Evolutionary conservation across 352 stramenopile species (phyloP), one percentile per base, ranked within the genome.

Genomic region (Blastocystis sp.): DNA sequence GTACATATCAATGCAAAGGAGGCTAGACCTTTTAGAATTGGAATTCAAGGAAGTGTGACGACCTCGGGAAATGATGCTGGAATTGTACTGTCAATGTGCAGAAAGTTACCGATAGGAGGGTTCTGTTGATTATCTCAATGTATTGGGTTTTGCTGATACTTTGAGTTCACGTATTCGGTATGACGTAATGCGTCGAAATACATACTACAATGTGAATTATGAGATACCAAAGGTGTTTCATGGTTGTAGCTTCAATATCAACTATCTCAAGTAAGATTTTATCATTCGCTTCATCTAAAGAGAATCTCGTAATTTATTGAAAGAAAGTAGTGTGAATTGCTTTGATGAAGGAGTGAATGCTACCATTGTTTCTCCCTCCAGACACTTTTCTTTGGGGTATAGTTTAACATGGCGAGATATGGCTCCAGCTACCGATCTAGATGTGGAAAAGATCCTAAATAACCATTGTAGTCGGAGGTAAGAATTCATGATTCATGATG

Each of bases 401-500:
- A 83, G 71, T n/a, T 43, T 83, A 37, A 66, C 52, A n/a, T 83
- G 71, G 71, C 46, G 71, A 9, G 71, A 83, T 29, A 61, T 83
- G 71, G 12, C 29, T 35, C 71, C 71, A n/a, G 49, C 51, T 6
- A 29, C 35, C 0, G 51, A 83, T 32, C 29, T 83, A 7, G 71
- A 83, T 42, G 66, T 78, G 4, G 71, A 83, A 49, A 32, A 42
- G 29, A 37, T 65, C 1, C 21, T n/a, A n/a, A 14, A 37, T 56
- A 65, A 29, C 1, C 71, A 83, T 27, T 65, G 43, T 35, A 83
- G 71, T 54, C 27, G 52, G 6, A 74, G 63, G 63, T 74, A n/a
- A 3, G 21, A 6, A 24, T n/a, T 52, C 16, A n/a, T 49, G 11
- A n/a, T 32, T 43, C 1, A n/a, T 16, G n/a, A 16, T 51, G 7